phyloP scores from a whole-genome alignment of 371 early-diverging fungal species.

The Phascolomyces articulosus region DNA sequence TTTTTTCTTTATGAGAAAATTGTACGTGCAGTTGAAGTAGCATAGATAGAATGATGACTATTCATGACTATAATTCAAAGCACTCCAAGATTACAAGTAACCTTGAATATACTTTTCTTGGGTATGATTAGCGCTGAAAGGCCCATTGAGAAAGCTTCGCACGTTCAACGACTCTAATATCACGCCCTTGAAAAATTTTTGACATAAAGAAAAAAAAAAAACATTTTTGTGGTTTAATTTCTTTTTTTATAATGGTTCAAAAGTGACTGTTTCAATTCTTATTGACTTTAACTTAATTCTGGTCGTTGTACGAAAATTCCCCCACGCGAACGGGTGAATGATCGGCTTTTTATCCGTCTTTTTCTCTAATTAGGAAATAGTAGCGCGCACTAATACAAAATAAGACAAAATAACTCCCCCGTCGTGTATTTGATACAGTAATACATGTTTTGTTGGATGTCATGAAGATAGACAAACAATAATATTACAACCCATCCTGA shows the following conservation, averaged over 20 bases:
- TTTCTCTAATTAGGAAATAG: too few species aligned
- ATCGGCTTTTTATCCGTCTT: too few species aligned
- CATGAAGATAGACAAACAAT: too few species aligned
- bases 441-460: too few species aligned
- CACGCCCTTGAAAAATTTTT: slow-evolving; percentile 21
- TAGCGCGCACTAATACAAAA: too few species aligned
- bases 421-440: too few species aligned
- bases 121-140: slow-evolving; percentile 25
- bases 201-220: slow-evolving; percentile 13
- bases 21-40: slow-evolving; percentile 22
- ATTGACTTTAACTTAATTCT: background rate
- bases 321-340: background rate
- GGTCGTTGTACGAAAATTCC: too few species aligned
- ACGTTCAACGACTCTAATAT: slow-evolving; percentile 25
- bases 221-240: background rate
- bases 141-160: slow-evolving; percentile 24
- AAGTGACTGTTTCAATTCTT: background rate
- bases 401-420: too few species aligned
- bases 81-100: slow-evolving; percentile 14
- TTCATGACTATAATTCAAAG: slow-evolving; percentile 18
- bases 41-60: slow-evolving; percentile 4
- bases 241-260: background rate
- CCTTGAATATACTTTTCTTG: slow-evolving; percentile 12
- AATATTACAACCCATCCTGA: too few species aligned
- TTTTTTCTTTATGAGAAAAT: slow-evolving; percentile 1